These are phyloP conservation scores for Botrytis cinerea DNA, from an alignment of 2,329 filamentous ascomycete species.

Conservation along the genomic window DNA sequence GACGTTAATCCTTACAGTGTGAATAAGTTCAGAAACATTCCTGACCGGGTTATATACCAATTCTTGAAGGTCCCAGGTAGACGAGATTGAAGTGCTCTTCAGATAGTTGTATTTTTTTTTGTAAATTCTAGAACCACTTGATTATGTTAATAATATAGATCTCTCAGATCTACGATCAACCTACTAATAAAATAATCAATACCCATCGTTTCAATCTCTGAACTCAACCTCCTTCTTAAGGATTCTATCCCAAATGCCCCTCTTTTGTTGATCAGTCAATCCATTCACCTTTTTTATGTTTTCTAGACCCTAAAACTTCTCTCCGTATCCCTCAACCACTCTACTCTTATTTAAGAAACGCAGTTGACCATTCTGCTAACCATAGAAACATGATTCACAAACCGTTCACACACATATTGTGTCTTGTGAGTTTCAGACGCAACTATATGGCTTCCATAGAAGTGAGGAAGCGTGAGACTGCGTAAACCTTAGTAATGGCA, in stretches of 20 bases:
- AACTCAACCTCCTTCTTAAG: not conserved
- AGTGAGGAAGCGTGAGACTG: not conserved
- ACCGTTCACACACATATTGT: not conserved
- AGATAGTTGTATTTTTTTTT: no score
- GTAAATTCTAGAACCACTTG: no score
- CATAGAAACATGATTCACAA: not conserved
- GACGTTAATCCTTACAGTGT: not conserved
- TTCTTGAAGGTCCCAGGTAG: no score
- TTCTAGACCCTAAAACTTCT: fast-evolving
- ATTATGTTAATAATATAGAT: not conserved
- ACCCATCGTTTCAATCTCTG: not conserved
- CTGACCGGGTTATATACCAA: no score
- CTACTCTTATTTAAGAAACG: no score
- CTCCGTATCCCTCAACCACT: fast-evolving
- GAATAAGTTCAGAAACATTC: no score
- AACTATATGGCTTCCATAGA: not conserved
- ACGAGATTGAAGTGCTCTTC: not conserved
- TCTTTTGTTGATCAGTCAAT: not conserved
- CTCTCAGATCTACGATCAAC: not conserved
- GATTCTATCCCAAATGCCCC: no score
- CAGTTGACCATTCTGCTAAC: fast-evolving
- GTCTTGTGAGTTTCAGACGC: not conserved
- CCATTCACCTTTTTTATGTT: not conserved
- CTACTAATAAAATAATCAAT: not conserved
- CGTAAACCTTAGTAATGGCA: not conserved